Conservation (phyloP, 2,329 filamentous ascomycete species). For the Diaporthe velutina region DNA sequence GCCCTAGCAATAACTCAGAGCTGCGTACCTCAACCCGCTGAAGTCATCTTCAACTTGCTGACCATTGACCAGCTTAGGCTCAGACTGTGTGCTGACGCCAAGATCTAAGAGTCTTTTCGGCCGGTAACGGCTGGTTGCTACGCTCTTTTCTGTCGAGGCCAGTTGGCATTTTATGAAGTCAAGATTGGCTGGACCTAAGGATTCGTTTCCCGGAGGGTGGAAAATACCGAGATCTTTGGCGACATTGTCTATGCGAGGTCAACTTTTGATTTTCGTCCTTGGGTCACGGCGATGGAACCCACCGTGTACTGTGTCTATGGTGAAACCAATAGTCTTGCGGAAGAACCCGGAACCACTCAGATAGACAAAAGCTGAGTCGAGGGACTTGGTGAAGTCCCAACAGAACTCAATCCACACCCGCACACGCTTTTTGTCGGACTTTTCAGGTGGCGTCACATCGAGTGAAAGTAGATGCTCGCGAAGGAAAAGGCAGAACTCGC, state of each 20-base stretch:
- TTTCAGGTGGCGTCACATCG: accelerated
- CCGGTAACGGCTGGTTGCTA: neutral
- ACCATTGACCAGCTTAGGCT: neutral
- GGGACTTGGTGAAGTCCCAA: neutral
- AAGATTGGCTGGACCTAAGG: neutral
- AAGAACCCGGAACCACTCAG: neutral
- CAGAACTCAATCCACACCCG: neutral
- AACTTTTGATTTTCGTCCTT: neutral
- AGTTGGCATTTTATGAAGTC: neutral
- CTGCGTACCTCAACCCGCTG: neutral
- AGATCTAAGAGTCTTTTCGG: neutral
- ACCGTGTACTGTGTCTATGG: neutral
- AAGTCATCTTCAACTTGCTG: neutral
- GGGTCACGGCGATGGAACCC: neutral
- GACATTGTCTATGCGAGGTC: neutral
- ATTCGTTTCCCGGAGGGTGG: neutral
- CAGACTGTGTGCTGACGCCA: neutral
- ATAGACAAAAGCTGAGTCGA: neutral
- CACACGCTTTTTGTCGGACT: neutral
- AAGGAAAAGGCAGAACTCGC: neutral
- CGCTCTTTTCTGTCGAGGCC: neutral
- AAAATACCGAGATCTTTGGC: neutral
- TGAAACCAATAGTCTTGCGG: neutral
- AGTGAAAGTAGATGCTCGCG: neutral
- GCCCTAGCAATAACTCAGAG: neutral